These are phyloP conservation scores for Magnusiomyces paraingens DNA, from an alignment of 1,139 yeast species.

Conservation along the genomic window DNA sequence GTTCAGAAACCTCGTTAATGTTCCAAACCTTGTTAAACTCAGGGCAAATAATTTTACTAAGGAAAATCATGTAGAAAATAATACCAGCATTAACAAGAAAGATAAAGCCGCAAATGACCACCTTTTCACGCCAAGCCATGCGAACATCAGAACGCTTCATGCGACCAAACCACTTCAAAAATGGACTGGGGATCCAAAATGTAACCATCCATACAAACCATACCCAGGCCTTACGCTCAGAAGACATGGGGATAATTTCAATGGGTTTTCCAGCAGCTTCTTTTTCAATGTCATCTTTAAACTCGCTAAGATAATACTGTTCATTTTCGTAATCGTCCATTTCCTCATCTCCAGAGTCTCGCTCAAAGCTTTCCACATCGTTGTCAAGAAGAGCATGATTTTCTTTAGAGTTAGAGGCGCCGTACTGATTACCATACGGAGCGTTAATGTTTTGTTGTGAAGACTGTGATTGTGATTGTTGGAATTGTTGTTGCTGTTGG, in stretches of 20 bases:
- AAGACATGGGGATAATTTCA: slow-evolving; percentile 27
- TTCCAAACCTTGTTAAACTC: slow-evolving; percentile 39
- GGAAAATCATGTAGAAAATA: slow-evolving; percentile 38
- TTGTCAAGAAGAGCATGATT: slow-evolving; percentile 11
- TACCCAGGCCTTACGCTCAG: slow-evolving; percentile 35
- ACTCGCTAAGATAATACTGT: slow-evolving; percentile 24
- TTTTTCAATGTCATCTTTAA: slow-evolving; percentile 24
- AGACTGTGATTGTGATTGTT: slow-evolving; percentile 1
- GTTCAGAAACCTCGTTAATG: slow-evolving; percentile 31
- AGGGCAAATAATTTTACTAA: slow-evolving; percentile 36
- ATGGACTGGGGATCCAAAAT: slow-evolving; percentile 37
- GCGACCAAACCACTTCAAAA: slow-evolving; percentile 30
- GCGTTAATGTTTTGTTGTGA: not conserved
- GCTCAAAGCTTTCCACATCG: slow-evolving; percentile 17
- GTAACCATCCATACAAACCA: slow-evolving; percentile 35
- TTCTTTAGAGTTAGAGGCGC: slow-evolving; percentile 9
- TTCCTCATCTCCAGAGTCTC: slow-evolving; percentile 18
- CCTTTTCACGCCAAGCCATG: slow-evolving; percentile 39
- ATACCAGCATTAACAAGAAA: slow-evolving; percentile 33
- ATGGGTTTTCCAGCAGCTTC: slow-evolving; percentile 16
- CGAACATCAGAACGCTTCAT: slow-evolving; percentile 37
- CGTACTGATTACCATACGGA: slow-evolving; percentile 12
- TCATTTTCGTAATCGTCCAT: slow-evolving; percentile 22
- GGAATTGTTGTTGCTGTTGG: slow-evolving; percentile 1
- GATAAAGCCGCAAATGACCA: slow-evolving; percentile 34